These are phyloP conservation scores for Asterophora parasitica DNA, from an alignment of 768 basidiomycete genomes.

Conservation along the genomic window DNA sequence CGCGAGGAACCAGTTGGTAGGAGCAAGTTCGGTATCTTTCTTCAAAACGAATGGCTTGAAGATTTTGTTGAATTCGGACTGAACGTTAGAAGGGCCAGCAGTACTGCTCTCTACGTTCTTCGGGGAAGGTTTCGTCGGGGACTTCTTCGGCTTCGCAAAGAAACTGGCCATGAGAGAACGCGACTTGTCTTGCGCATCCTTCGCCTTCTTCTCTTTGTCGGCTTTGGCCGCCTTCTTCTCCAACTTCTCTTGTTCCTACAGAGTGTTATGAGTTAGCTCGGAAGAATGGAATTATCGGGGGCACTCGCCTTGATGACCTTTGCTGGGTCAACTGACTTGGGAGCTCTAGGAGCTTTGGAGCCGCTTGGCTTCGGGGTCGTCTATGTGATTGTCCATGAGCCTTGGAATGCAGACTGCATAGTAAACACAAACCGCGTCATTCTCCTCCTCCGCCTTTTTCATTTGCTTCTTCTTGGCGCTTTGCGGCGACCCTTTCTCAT, in stretches of 20 bases:
- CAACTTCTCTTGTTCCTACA: constrained; percentile 61
- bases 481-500: constrained; percentile 21
- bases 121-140: constrained; percentile 18
- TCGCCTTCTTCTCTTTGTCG: constrained; percentile 69
- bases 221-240: constrained; percentile 66
- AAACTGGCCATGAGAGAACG: constrained; percentile 74
- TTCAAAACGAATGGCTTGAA: constrained; percentile 81
- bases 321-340: constrained; percentile 51
- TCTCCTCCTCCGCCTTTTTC: constrained; percentile 33
- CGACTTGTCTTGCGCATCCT: constrained; percentile 68
- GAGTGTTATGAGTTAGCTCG: not conserved
- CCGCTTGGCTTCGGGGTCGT: constrained; percentile 9
- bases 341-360: constrained; percentile 33
- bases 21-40: constrained; percentile 70
- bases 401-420: not conserved
- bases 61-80: constrained; percentile 63
- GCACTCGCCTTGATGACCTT: constrained; percentile 49
- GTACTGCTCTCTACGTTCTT: constrained; percentile 24
- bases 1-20: constrained; percentile 61
- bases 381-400: not conserved
- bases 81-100: constrained; percentile 33
- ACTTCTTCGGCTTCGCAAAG: constrained; percentile 60
- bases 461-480: constrained; percentile 30
- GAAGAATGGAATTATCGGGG: not conserved
- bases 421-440: constrained; percentile 31